These are phyloP conservation scores for Aspergillus affinis DNA, from an alignment of 495 filamentous ascomycete species.

Conservation along the genomic window DNA sequence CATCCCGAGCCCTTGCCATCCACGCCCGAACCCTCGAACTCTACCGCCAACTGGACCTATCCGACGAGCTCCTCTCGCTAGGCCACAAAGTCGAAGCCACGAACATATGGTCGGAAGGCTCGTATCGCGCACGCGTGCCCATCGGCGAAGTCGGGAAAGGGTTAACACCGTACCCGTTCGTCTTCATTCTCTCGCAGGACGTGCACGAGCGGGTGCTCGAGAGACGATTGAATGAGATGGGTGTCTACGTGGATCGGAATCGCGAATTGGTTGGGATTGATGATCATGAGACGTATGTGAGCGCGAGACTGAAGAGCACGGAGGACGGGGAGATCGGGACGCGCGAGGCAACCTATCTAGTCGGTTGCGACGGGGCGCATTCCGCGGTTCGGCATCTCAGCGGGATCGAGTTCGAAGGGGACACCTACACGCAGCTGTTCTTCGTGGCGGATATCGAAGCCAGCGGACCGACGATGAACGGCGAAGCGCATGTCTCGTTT, in stretches of 20 bases:
- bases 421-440: slow-evolving; percentile 32
- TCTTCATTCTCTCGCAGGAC: slow-evolving; percentile 32
- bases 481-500: slow-evolving; percentile 34
- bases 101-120: slow-evolving; percentile 35
- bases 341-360: slow-evolving; percentile 31
- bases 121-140: slow-evolving; percentile 23
- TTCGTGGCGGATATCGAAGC: slow-evolving; percentile 38
- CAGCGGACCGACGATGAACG: slow-evolving; percentile 30
- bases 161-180: slow-evolving; percentile 37
- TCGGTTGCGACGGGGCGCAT: slow-evolving; percentile 39
- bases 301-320: slow-evolving; percentile 23
- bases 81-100: slow-evolving; percentile 36
- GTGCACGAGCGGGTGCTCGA: slow-evolving; percentile 39
- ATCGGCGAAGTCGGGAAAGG: slow-evolving; percentile 27
- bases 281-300: slow-evolving; percentile 26
- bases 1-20: slow-evolving; percentile 38
- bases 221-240: slow-evolving; percentile 29
- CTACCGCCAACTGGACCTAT: slow-evolving; percentile 38
- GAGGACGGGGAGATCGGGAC: slow-evolving; percentile 17
- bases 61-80: slow-evolving; percentile 29
- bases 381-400: slow-evolving; percentile 30
- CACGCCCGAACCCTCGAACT: slow-evolving; percentile 47
- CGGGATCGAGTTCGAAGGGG: slow-evolving; percentile 32
- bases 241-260: slow-evolving; percentile 32
- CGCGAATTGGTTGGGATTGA: slow-evolving; percentile 27